These are phyloP conservation scores for Colletotrichum orbiculare DNA, from an alignment of 2,329 filamentous ascomycete genomes.

Conservation along the genomic window DNA sequence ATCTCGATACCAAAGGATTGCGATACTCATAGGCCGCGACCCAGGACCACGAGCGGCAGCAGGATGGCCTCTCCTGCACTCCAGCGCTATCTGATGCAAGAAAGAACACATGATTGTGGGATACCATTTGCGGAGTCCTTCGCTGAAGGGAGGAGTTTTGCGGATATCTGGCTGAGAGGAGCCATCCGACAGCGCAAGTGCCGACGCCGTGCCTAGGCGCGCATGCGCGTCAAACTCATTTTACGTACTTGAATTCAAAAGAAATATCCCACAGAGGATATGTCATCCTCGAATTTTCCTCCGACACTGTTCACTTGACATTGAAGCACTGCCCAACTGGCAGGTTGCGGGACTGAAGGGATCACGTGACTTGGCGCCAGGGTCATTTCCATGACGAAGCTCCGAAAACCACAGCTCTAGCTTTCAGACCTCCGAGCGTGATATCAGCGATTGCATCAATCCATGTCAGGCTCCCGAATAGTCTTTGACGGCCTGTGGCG, in stretches of 20 bases:
- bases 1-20: background rate
- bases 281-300: background rate
- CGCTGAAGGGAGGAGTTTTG: conserved; percentile 3
- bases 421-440: background rate
- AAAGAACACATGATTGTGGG: no score
- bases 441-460: conserved; percentile 11
- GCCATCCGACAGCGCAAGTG: background rate
- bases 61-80: background rate
- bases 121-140: background rate
- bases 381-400: conserved; percentile 14
- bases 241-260: conserved; percentile 21
- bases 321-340: background rate
- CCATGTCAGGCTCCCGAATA: conserved; percentile 52
- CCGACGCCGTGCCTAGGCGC: background rate
- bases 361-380: conserved; percentile 26
- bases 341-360: background rate
- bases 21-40: background rate
- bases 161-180: background rate
- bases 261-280: conserved; percentile 6
- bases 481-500: conserved; percentile 71
- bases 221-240: conserved; percentile 19
- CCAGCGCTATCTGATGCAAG: no score
- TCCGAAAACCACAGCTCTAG: conserved; percentile 16
- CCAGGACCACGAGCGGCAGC: no score
- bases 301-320: background rate